Conservation (phyloP, 2,329 filamentous ascomycete species). For the Pestalotiopsis sp. region DNA sequence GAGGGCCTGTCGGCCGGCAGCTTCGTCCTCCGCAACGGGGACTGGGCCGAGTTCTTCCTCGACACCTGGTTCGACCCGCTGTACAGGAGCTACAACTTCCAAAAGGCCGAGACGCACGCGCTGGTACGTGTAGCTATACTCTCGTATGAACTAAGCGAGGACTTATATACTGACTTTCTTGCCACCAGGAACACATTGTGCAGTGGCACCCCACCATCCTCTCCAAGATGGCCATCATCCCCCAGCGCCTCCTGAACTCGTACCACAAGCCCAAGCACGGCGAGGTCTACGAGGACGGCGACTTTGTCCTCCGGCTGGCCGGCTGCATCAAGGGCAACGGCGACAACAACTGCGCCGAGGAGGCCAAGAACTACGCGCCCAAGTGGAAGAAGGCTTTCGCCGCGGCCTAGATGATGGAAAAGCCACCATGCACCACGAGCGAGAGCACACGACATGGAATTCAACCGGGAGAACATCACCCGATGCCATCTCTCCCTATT, state of each 20-base stretch:
- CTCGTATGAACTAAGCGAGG: background rate
- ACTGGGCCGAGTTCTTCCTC: constrained; percentile 90
- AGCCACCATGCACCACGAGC: background rate
- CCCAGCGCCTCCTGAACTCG: constrained; percentile 80
- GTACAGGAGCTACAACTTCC: constrained; percentile 93
- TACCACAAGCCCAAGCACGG: constrained; percentile 65
- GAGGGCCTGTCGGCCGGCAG: constrained; percentile 78
- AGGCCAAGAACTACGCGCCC: constrained; percentile 60
- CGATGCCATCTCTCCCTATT: too few species aligned
- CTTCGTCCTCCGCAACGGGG: constrained; percentile 79
- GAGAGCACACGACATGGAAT: background rate
- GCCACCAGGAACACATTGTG: constrained; percentile 74
- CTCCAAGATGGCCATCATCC: constrained; percentile 86
- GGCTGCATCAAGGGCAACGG: constrained; percentile 64
- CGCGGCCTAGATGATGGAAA: background rate
- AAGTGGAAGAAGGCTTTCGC: constrained; percentile 40
- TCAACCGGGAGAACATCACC: background rate
- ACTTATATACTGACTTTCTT: constrained; percentile 30
- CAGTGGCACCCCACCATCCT: constrained; percentile 98
- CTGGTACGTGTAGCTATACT: constrained; percentile 59
- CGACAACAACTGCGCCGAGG: constrained; percentile 68
- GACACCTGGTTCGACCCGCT: constrained; percentile 97
- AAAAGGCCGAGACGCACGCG: constrained; percentile 90
- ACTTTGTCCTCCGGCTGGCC: constrained; percentile 80
- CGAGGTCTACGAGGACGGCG: constrained; percentile 76